Percentiles rank a stretch among this genome's conserved stretches.
Conservation (phyloP, 2,329 filamentous ascomycete genomes). For the Colletotrichum sp. region DNA sequence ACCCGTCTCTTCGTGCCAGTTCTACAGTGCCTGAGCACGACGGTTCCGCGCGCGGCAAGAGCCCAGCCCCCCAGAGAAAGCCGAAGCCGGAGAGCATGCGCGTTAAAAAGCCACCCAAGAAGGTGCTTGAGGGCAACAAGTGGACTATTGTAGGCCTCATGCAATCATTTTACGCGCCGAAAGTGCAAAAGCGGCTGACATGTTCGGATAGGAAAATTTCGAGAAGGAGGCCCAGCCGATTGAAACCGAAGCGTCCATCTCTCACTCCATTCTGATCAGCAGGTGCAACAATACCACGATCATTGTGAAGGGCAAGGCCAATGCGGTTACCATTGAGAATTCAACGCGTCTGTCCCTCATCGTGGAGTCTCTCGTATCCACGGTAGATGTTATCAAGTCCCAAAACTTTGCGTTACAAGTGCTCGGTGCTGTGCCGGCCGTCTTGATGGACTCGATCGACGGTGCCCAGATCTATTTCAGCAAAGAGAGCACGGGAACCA, state of each 20-base stretch:
- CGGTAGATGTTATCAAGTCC: conserved; percentile 94
- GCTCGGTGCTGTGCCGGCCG: conserved; percentile 81
- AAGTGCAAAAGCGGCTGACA: conserved; percentile 7
- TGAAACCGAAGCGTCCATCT: conserved; percentile 80
- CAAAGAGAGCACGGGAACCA: conserved; percentile 76
- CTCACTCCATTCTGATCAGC: conserved; percentile 90
- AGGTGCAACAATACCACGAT: conserved; percentile 91
- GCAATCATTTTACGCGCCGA: neutral
- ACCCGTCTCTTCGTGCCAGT: conserved; percentile 79
- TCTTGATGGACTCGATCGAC: conserved; percentile 93
- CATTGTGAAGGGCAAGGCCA: conserved; percentile 90
- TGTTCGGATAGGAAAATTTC: conserved; percentile 76
- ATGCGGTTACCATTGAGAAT: conserved; percentile 96
- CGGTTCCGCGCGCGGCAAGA: conserved; percentile 70
- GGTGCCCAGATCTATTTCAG: conserved; percentile 86
- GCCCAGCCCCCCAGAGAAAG: conserved; percentile 85
- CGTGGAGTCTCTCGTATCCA: conserved; percentile 87
- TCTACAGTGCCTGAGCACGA: conserved; percentile 70
- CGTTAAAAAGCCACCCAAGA: conserved; percentile 78
- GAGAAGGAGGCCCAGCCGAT: conserved; percentile 76
- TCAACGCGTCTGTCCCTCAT: conserved; percentile 82
- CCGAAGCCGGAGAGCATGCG: conserved; percentile 87
- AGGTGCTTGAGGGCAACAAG: conserved; percentile 86
- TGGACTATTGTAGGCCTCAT: conserved; percentile 75
- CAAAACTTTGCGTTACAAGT: conserved; percentile 95